These are phyloP conservation scores for Naganishia sp. DNA, from an alignment of 1,284 basidiomycete genomes.

Conservation along the genomic window DNA sequence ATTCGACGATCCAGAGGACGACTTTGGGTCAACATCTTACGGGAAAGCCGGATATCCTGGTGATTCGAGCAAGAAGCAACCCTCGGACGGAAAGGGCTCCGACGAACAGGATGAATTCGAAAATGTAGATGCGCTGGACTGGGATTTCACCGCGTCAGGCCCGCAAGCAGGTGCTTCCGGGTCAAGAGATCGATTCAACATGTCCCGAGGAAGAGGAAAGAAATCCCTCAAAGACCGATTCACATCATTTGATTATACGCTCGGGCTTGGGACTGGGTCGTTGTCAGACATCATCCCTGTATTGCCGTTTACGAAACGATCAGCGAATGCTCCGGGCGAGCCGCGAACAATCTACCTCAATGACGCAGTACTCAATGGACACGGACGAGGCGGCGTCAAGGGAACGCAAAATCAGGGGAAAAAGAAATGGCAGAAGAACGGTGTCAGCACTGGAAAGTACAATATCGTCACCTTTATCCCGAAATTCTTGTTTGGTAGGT, in stretches of 20 bases:
- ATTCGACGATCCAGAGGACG: slow-evolving; percentile 12
- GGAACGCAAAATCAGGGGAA: slow-evolving; percentile 42
- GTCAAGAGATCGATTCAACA: slow-evolving; percentile 1
- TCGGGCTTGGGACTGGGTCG: slow-evolving; percentile 43
- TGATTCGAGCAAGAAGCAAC: slow-evolving; percentile 28
- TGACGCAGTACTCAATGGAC: slow-evolving; percentile 61
- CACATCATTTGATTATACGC: slow-evolving; percentile 26
- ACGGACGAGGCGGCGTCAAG: slow-evolving; percentile 44
- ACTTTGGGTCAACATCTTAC: slow-evolving; percentile 6
- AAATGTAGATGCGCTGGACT: slow-evolving; percentile 27
- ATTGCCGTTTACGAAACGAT: slow-evolving; percentile 33
- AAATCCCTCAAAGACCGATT: slow-evolving; percentile 19
- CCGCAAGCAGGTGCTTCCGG: background rate
- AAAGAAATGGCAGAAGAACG: slow-evolving; percentile 72
- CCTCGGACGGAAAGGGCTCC: slow-evolving; percentile 10
- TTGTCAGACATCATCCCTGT: slow-evolving; percentile 19
- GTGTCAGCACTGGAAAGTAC: slow-evolving; percentile 94
- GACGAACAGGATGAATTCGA: slow-evolving; percentile 26
- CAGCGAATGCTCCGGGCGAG: slow-evolving; percentile 49
- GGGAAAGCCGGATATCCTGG: slow-evolving; percentile 41
- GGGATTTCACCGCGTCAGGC: slow-evolving; percentile 32
- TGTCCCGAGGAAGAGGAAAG: slow-evolving; percentile 7
- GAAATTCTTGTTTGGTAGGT: slow-evolving; percentile 86
- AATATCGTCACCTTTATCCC: slow-evolving; percentile 84
- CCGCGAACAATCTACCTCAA: slow-evolving; percentile 67